These are phyloP conservation scores for Trapa bicornis DNA, from an alignment of 345 rosid genomes.

Conservation along the genomic window DNA sequence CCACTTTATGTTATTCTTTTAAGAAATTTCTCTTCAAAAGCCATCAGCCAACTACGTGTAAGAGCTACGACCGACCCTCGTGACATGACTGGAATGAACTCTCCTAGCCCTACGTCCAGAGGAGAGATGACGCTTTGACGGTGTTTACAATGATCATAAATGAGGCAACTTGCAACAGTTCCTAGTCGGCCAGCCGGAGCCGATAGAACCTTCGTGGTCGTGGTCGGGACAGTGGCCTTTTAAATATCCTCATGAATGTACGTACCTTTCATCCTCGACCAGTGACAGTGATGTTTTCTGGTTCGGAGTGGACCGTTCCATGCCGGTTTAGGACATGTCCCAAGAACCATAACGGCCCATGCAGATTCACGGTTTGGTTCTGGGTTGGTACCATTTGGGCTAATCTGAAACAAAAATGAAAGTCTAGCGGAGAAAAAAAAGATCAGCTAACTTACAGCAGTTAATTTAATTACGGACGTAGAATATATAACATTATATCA, in stretches of 20 bases:
- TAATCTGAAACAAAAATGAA: too few relatives aligned
- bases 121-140: neutral
- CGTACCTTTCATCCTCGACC: neutral
- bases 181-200: neutral
- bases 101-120: neutral
- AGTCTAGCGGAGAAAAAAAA: too few relatives aligned
- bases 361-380: too few relatives aligned
- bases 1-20: too few relatives aligned
- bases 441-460: too few relatives aligned
- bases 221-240: neutral
- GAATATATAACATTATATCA: too few relatives aligned
- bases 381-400: too few relatives aligned
- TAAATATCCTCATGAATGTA: neutral
- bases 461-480: too few relatives aligned
- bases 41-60: neutral
- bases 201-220: neutral
- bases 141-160: neutral
- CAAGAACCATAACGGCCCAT: too few relatives aligned
- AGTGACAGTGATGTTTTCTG: too few relatives aligned
- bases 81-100: neutral
- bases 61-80: neutral
- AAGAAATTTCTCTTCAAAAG: neutral
- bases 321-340: too few relatives aligned
- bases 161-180: neutral
- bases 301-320: too few relatives aligned